Percentiles rank a stretch among this genome's conserved stretches.
Conservation (phyloP, 768 basidiomycete genomes). For the Lyophyllum decastes region DNA sequence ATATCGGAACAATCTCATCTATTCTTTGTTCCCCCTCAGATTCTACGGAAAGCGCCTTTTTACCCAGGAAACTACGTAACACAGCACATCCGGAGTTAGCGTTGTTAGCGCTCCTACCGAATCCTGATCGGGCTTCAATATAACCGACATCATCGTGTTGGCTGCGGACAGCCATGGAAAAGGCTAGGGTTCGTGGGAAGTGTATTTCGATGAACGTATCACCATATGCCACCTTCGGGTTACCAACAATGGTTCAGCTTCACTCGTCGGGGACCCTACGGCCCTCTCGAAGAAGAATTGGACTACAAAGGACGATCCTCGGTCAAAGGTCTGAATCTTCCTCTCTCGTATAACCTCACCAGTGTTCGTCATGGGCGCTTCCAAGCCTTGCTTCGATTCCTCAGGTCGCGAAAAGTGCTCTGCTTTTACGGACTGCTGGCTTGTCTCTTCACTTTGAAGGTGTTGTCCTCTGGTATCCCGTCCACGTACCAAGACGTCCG, state of each 20-base stretch:
- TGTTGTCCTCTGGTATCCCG: conserved; percentile 19
- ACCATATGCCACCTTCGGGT: background rate
- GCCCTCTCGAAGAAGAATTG: too few species aligned
- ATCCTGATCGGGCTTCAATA: too few species aligned
- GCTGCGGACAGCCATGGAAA: too few species aligned
- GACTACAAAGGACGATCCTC: background rate
- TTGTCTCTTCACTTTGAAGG: background rate
- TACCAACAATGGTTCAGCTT: background rate
- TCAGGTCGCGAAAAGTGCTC: background rate
- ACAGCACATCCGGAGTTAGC: too few species aligned
- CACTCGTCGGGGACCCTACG: background rate
- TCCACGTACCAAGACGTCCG: conserved; percentile 19
- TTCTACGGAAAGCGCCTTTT: too few species aligned
- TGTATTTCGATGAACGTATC: background rate
- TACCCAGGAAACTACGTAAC: too few species aligned
- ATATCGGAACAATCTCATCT: too few species aligned
- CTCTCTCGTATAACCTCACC: background rate
- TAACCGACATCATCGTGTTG: too few species aligned
- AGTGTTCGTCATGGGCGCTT: background rate
- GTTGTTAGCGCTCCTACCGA: too few species aligned
- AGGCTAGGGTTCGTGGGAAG: too few species aligned
- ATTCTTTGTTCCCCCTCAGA: too few species aligned
- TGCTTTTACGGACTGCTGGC: background rate
- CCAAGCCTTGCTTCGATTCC: background rate
- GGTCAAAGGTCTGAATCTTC: background rate